Percentiles rank a stretch among this genome's conserved stretches.
Evolutionary conservation across 192 early-diverging fungal genomes (phyloP).

Genomic region (Glomus cerebriforme): DNA sequence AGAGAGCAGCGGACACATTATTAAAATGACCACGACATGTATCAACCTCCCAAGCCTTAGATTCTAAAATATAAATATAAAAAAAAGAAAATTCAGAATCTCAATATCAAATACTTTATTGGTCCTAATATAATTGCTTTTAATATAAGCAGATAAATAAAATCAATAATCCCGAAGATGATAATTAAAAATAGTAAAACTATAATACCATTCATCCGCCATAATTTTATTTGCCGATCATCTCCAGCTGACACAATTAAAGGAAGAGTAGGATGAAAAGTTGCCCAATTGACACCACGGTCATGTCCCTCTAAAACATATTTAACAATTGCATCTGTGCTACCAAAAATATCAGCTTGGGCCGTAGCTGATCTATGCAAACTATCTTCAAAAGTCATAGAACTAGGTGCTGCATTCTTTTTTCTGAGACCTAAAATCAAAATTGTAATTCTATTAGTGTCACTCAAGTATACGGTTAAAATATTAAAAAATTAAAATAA

Average conservation of each 20-base stretch:
- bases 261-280: conserved; percentile 96
- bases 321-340: conserved; percentile 95
- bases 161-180: not conserved
- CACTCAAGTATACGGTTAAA: not conserved
- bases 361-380: conserved; percentile 50
- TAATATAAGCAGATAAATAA: too few relatives aligned
- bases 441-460: not conserved
- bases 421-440: conserved; percentile 65
- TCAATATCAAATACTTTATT: too few relatives aligned
- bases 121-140: too few relatives aligned
- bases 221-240: conserved; percentile 97
- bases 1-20: conserved; percentile 91
- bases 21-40: conserved; percentile 99
- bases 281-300: conserved; percentile 96
- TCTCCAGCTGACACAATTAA: conserved; percentile 97
- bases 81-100: too few relatives aligned
- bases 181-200: not conserved
- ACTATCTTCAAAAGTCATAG: conserved; percentile 56
- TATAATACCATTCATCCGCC: conserved; percentile 91
- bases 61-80: conserved; percentile 59
- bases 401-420: conserved; percentile 74
- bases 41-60: conserved; percentile 99
- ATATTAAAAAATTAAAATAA: conserved; percentile 32
- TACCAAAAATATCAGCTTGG: conserved; percentile 95
- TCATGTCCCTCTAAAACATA: conserved; percentile 98